Evolutionary conservation across 352 stramenopile species (phyloP).

Genomic region (Globisporangium camurandrum): DNA sequence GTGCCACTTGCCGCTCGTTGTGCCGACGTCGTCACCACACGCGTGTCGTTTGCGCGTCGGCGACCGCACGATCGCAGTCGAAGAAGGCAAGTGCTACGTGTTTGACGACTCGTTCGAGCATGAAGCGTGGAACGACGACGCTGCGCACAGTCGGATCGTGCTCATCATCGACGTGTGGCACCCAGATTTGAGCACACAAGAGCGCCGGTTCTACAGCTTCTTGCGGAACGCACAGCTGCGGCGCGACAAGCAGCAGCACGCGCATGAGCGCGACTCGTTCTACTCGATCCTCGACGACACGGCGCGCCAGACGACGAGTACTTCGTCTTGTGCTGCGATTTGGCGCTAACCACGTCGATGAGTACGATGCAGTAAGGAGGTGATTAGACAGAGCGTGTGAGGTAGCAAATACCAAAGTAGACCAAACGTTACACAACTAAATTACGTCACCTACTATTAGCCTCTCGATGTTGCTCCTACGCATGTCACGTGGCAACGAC

Average conservation of each 20-base stretch:
- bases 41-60: constrained; percentile 67
- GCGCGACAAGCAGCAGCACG: constrained; percentile 39
- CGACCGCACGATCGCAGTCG: constrained; percentile 50
- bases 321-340: neutral
- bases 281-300: constrained; percentile 64
- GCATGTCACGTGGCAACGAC: no score
- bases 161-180: constrained; percentile 96
- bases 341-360: constrained; percentile 5
- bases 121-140: constrained; percentile 94
- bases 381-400: no score
- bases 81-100: constrained; percentile 90
- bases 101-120: constrained; percentile 99
- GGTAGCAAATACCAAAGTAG: no score
- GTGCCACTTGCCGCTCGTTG: constrained; percentile 80
- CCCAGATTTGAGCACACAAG: constrained; percentile 81
- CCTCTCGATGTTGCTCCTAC: no score
- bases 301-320: constrained; percentile 12
- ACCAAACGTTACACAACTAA: no score
- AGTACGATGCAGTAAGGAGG: neutral
- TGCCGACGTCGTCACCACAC: constrained; percentile 47
- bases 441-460: no score
- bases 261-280: constrained; percentile 47
- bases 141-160: constrained; percentile 80
- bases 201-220: constrained; percentile 87
- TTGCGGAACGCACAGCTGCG: constrained; percentile 62